A percentile compares a stretch with the other conserved stretches of the same genome.
Evolutionary conservation across 176 grass and related monocot genomes (phyloP).

Genomic region (Hsuehochloa calcarea): DNA sequence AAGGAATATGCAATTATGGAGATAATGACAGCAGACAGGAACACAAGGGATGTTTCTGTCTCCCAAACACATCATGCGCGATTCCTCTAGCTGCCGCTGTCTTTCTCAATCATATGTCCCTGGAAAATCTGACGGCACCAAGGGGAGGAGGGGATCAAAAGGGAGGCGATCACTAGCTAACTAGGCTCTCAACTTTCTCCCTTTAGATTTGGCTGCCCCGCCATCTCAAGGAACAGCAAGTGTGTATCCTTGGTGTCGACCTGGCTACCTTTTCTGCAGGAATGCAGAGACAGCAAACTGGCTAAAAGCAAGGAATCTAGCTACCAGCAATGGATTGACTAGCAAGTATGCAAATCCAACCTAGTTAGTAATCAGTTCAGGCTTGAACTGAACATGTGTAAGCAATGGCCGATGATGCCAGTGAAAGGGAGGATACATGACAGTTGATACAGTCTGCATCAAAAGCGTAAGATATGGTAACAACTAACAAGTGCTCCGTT

Average conservation of each 20-base stretch:
- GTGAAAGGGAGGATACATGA: too few relatives aligned
- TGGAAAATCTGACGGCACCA: neutral
- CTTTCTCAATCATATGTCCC: slow-evolving; percentile 18
- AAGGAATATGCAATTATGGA: neutral
- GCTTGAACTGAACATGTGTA: neutral
- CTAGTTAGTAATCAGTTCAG: neutral
- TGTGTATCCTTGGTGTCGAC: neutral
- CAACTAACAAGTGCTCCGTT: neutral
- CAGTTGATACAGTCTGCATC: neutral
- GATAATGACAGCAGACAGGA: neutral
- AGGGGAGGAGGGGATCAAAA: neutral
- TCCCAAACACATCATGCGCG: slow-evolving; percentile 8
- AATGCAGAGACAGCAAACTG: neutral
- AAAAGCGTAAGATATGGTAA: neutral
- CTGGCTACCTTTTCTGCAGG: neutral
- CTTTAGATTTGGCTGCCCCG: neutral
- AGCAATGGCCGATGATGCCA: too few relatives aligned
- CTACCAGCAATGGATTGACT: neutral
- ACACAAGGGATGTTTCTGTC: slow-evolving; percentile 34
- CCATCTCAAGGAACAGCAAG: neutral
- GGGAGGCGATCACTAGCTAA: neutral
- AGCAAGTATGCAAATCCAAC: neutral
- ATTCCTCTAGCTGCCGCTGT: neutral
- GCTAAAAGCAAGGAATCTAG: neutral
- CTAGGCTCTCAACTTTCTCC: neutral